Conservation (phyloP, 371 early-diverging fungal species). For the Syncephalastrum contaminatum region DNA sequence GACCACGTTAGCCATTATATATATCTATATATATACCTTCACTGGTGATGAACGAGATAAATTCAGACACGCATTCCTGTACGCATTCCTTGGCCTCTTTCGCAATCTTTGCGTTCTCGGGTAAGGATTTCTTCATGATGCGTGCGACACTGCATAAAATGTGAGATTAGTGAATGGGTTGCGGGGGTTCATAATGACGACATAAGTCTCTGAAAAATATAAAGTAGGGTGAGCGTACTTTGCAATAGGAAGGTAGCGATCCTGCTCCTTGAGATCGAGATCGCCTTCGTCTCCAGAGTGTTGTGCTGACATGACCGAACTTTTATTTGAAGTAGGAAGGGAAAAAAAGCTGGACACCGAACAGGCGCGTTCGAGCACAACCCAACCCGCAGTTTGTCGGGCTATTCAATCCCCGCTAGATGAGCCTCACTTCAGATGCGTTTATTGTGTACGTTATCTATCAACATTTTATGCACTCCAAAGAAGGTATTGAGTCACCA, state of each 20-base stretch:
- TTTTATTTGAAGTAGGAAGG: not conserved
- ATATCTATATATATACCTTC: slow-evolving; percentile 71
- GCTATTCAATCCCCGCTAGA: too few relatives aligned
- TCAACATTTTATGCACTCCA: too few relatives aligned
- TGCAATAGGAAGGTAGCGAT: slow-evolving; percentile 93
- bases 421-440: too few relatives aligned
- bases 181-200: slow-evolving; percentile 2
- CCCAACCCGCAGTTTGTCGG: too few relatives aligned
- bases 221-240: slow-evolving; percentile 34
- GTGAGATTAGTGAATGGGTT: not conserved
- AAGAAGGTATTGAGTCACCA: too few relatives aligned
- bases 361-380: not conserved
- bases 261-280: slow-evolving; percentile 87
- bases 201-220: not conserved
- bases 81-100: slow-evolving; percentile 99
- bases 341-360: slow-evolving; percentile 2
- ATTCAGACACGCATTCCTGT: slow-evolving; percentile 99
- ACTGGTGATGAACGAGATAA: slow-evolving; percentile 98
- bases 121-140: slow-evolving; percentile 98
- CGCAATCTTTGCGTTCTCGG: slow-evolving; percentile 98
- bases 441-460: too few relatives aligned
- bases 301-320: slow-evolving; percentile 9
- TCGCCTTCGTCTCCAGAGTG: slow-evolving; percentile 65
- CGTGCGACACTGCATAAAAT: slow-evolving; percentile 89
- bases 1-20: not conserved